Evolutionary conservation across 1,139 yeast species (phyloP).

Genomic region (Kazachstania sp.): DNA sequence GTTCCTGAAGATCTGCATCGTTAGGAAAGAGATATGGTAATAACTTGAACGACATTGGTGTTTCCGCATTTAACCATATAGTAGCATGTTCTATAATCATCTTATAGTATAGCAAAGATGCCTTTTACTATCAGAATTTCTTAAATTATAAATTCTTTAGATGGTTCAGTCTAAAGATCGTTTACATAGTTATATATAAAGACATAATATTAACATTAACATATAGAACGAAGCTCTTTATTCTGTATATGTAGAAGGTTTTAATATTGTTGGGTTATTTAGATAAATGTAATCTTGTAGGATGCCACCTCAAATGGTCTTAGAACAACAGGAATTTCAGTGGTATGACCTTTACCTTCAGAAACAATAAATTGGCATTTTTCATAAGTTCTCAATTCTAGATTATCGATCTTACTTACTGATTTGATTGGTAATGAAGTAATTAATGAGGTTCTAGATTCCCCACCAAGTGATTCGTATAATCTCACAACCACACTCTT

Average conservation of each 20-base stretch:
- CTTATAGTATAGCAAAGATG: too few species aligned
- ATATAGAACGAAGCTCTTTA: too few species aligned
- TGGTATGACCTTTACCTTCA: slow-evolving; percentile 28
- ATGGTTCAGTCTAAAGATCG: too few species aligned
- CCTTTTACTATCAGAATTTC: too few species aligned
- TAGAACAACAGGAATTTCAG: slow-evolving; percentile 40
- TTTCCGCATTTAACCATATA: too few species aligned
- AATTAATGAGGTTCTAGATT: slow-evolving; percentile 43
- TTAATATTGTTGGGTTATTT: neutral
- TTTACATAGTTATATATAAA: too few species aligned
- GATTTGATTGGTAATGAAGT: slow-evolving; percentile 38
- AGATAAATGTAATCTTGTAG: slow-evolving; percentile 39
- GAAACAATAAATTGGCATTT: slow-evolving; percentile 28
- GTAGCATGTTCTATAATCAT: too few species aligned
- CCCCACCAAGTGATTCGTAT: slow-evolving; percentile 84
- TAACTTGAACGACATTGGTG: too few species aligned
- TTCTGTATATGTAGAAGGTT: neutral
- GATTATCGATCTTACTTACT: slow-evolving; percentile 55
- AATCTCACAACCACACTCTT: slow-evolving; percentile 61
- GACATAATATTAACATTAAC: too few species aligned
- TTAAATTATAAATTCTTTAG: too few species aligned
- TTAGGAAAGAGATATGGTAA: too few species aligned
- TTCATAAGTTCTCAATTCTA: slow-evolving; percentile 49
- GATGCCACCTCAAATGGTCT: slow-evolving; percentile 77
- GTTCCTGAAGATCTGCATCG: too few species aligned